Evolutionary conservation across 2,329 filamentous ascomycete genomes (phyloP).

Genomic region (Calcarisporium arbuscula): DNA sequence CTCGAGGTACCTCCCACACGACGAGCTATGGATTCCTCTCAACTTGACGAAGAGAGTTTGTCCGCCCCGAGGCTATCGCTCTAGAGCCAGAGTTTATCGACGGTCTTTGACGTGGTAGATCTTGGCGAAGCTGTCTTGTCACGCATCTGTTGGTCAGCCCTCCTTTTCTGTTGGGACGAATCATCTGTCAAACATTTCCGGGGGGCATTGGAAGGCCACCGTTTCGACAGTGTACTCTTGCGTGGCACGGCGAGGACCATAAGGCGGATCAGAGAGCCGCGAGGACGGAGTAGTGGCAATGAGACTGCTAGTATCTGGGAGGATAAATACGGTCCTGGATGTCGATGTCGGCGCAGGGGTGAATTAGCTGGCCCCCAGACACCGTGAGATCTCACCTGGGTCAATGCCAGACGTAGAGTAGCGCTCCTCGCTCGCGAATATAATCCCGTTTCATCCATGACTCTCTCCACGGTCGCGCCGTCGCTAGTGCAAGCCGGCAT

Average conservation of each 20-base stretch:
- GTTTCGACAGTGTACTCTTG: conserved; percentile 8
- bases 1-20: conserved; percentile 1
- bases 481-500: too few relatives aligned
- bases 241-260: not conserved
- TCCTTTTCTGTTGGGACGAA: not conserved
- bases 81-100: conserved; percentile 6
- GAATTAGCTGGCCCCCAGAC: too few relatives aligned
- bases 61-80: conserved; percentile 9
- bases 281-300: conserved; percentile 6
- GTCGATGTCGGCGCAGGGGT: too few relatives aligned
- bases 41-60: conserved; percentile 8
- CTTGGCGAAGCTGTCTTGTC: conserved; percentile 9
- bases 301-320: conserved; percentile 4
- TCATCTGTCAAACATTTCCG: conserved; percentile 1
- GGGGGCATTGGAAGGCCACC: conserved; percentile 9
- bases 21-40: conserved; percentile 9
- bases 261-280: conserved; percentile 3
- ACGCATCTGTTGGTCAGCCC: conserved; percentile 10
- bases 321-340: not conserved
- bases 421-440: too few relatives aligned
- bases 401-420: too few relatives aligned
- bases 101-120: conserved; percentile 7
- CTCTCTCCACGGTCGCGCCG: too few relatives aligned
- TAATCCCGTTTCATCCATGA: too few relatives aligned
- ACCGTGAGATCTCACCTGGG: too few relatives aligned